Base-by-base conservation (phyloP, 441 rosid genomes). In the Pelargonium fulgidum region DNA sequence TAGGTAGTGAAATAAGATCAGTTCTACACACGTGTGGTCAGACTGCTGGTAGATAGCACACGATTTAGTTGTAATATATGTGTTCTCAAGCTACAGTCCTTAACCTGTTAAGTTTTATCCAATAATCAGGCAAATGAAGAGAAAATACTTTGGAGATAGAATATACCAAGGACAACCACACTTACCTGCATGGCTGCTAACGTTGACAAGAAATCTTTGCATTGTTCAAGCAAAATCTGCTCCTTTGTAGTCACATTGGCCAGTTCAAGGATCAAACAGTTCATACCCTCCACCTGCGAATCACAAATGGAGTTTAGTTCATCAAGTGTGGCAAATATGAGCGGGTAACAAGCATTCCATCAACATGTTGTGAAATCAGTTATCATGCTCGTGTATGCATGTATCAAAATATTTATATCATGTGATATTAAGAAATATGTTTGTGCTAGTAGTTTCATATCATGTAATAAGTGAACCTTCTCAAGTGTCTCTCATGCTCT, bases 1-100 rank as follows among this genome's bases (percentile, higher is more conserved):
- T 80, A 68, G 82, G 81, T 76, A 62, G 84, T 87, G 84, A 84
- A 76, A 80, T 50, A 73, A 76, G 79, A 87, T 87, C 89, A 84
- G 83, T 81, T 87, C 95, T 93, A 80, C 81, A 85, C 82, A 82
- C 33, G 83, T 78, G 85, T 83, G 70, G 85, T 93, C 91, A 90
- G 90, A 87, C 80, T 81, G 77, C 80, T 67, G 73, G 82, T 78
- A 62, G 83, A 77, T 19, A 81, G 66, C 69, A 72, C 74, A 17
- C 77, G 79, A 72, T 81, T 84, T 72, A 79, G 82, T 77, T 86
- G 89, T 68, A 86, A 76, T 75, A 84, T 77, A 73, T 88, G 91
- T 50, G 90, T 83, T 76, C 89, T 85, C 85, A 85, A 74, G 85
- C 91, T 88, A 75, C 85, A 82, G 73, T 81, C 84, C 64, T 82